Conservation (phyloP, 805 yeast genomes). For the Candida sakaeoensis region DNA sequence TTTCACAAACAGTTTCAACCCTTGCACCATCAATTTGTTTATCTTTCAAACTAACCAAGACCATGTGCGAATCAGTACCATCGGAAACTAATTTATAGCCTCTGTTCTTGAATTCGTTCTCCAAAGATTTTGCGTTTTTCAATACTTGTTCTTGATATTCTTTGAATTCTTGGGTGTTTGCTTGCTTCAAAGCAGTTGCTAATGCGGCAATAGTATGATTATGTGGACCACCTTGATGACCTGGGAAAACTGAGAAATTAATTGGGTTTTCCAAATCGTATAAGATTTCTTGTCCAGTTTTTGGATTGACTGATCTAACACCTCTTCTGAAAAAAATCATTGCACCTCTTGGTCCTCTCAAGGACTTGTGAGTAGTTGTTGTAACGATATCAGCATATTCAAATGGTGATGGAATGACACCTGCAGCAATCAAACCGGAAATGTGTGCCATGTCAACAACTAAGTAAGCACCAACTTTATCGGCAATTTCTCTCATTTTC, state of each 20-base stretch:
- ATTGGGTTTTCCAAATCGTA: slow-evolving; percentile 89
- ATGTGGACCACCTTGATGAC: slow-evolving; percentile 99
- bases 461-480: slow-evolving; percentile 88
- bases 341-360: slow-evolving; percentile 99
- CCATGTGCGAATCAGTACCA: slow-evolving; percentile 94
- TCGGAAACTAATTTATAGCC: slow-evolving; percentile 81
- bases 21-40: slow-evolving; percentile 92
- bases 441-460: slow-evolving; percentile 97
- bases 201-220: slow-evolving; percentile 96
- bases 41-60: slow-evolving; percentile 76
- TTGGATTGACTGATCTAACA: slow-evolving; percentile 68
- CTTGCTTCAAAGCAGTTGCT: slow-evolving; percentile 93
- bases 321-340: slow-evolving; percentile 97
- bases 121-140: slow-evolving; percentile 76
- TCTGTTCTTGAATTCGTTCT: slow-evolving; percentile 55
- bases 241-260: slow-evolving; percentile 98
- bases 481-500: slow-evolving; percentile 87
- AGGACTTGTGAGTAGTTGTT: slow-evolving; percentile 95
- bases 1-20: slow-evolving; percentile 84
- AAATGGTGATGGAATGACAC: slow-evolving; percentile 90
- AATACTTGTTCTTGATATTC: slow-evolving; percentile 82
- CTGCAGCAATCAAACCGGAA: slow-evolving; percentile 93
- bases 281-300: slow-evolving; percentile 78
- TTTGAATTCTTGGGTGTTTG: slow-evolving; percentile 81
- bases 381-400: slow-evolving; percentile 93